Conservation (phyloP, 148 eudicot species). For the Vaccinium myrtillus region DNA sequence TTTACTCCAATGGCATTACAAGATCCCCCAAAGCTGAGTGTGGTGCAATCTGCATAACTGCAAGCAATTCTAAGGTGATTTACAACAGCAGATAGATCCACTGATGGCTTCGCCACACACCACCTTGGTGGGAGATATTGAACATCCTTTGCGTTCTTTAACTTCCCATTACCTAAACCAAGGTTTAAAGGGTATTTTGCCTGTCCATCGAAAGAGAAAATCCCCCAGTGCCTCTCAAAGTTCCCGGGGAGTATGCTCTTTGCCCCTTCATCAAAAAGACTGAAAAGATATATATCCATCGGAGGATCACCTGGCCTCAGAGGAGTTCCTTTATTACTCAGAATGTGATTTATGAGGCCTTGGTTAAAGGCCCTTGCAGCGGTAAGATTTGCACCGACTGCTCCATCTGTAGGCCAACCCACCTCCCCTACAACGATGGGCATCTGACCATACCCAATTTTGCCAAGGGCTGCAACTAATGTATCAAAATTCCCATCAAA, state of each 20-base stretch:
- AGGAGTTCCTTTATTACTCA: slow-evolving; percentile 70
- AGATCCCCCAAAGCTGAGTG: slow-evolving; percentile 70
- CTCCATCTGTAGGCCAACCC: slow-evolving; percentile 92
- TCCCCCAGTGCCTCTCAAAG: slow-evolving; percentile 90
- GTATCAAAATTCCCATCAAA: slow-evolving; percentile 88
- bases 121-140: slow-evolving; percentile 72
- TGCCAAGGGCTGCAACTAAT: slow-evolving; percentile 65
- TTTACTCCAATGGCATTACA: slow-evolving; percentile 70
- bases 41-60: slow-evolving; percentile 69
- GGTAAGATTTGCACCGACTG: slow-evolving; percentile 62
- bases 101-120: slow-evolving; percentile 72
- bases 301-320: slow-evolving; percentile 74
- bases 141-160: slow-evolving; percentile 69
- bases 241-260: slow-evolving; percentile 75
- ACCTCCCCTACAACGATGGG: slow-evolving; percentile 80
- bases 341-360: slow-evolving; percentile 63
- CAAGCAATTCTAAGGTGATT: slow-evolving; percentile 70
- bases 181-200: slow-evolving; percentile 74
- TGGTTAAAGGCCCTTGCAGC: slow-evolving; percentile 83
- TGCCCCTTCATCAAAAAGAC: slow-evolving; percentile 76
- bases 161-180: slow-evolving; percentile 47
- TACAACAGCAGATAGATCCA: slow-evolving; percentile 49
- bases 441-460: slow-evolving; percentile 68
- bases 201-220: slow-evolving; percentile 82
- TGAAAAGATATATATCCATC: slow-evolving; percentile 66